These are phyloP conservation scores for Tylopilus rubrobrunneus DNA, from an alignment of 768 basidiomycete genomes.

Conservation along the genomic window DNA sequence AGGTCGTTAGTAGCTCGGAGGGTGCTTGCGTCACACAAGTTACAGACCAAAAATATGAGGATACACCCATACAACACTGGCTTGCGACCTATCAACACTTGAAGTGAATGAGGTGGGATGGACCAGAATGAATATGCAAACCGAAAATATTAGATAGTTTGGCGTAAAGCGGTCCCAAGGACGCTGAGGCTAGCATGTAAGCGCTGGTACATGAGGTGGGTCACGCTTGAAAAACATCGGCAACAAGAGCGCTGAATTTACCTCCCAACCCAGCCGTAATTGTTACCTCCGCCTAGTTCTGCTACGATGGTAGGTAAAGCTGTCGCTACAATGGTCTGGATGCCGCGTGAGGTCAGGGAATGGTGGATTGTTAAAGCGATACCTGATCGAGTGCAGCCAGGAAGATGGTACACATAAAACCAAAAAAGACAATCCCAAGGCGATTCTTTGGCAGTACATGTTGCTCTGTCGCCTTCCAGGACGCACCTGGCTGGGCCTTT, in stretches of 20 bases:
- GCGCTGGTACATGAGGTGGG: constrained; percentile 28
- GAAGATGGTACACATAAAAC: constrained; percentile 42
- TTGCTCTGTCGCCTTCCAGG: constrained; percentile 38
- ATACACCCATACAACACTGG: constrained; percentile 35
- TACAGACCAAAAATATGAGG: constrained; percentile 34
- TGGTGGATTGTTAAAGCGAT: not conserved
- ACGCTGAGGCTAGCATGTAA: constrained; percentile 43
- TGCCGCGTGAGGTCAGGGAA: not conserved
- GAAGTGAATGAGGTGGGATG: not conserved
- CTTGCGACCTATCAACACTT: constrained; percentile 32
- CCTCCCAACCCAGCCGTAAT: constrained; percentile 51
- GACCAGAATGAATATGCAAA: constrained; percentile 2
- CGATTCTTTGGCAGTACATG: constrained; percentile 43
- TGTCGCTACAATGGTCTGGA: constrained; percentile 45
- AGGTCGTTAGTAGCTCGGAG: not conserved
- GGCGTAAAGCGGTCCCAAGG: constrained; percentile 45
- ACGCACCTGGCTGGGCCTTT: constrained; percentile 25
- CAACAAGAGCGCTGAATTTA: constrained; percentile 8
- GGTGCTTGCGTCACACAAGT: not conserved
- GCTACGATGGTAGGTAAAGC: constrained; percentile 49
- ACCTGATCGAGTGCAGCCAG: constrained; percentile 49
- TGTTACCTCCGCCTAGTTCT: constrained; percentile 40
- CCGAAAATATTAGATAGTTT: constrained; percentile 43
- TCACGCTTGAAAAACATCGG: not conserved
- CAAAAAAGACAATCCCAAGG: constrained; percentile 39